Evolutionary conservation across 1,139 yeast species (phyloP), one percentile per base, ranked within the genome.

Genomic region (Suhomyces maxii): DNA sequence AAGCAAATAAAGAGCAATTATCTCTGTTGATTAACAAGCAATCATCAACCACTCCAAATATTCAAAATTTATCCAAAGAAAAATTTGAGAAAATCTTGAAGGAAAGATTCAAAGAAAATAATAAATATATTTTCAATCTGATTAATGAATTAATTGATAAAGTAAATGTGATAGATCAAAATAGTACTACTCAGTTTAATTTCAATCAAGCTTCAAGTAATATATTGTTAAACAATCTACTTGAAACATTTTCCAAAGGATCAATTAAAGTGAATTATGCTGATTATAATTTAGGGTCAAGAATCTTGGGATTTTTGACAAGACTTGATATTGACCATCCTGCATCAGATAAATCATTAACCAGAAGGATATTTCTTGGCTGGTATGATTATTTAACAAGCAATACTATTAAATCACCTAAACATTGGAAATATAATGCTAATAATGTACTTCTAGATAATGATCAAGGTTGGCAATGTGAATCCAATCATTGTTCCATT

Each of bases 251-350:
- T 40, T 57, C 74, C 31, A 64, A 65, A 50, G 75, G 75, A 0
- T 61, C 77, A 0, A 53, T 65, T n/a, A 66, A 65, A 37, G 63
- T 70, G 10, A 73, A 75, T 50, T 74, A 69, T 54, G 79, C 79
- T 6, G 76, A 71, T 48, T 73, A 69, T 52, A 64, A 58, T 28
- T 56, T 68, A 4, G 79, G 79, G 1, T 54, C 78, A 1, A 59
- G 78, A 42, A 69, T 73, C 2, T 57, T 74, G 13, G 79, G 80
- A 4, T 74, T 71, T 47, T 59, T 74, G 33, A 73, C 79, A 3
- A 58, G 36, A 9, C 34, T 45, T n/a, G 41, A 44, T 13, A 39
- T 49, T 33, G 28, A 39, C 6, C 36, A 35, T 10, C 34, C 49
- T 3, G 36, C 46, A 36, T 30, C 51, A 46, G 50, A 41, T 7